A percentile compares a stretch with the other conserved stretches of the same genome.
These are phyloP conservation scores for Patellifolia procumbens DNA, from an alignment of 179 eudicot species.

Conservation along the genomic window DNA sequence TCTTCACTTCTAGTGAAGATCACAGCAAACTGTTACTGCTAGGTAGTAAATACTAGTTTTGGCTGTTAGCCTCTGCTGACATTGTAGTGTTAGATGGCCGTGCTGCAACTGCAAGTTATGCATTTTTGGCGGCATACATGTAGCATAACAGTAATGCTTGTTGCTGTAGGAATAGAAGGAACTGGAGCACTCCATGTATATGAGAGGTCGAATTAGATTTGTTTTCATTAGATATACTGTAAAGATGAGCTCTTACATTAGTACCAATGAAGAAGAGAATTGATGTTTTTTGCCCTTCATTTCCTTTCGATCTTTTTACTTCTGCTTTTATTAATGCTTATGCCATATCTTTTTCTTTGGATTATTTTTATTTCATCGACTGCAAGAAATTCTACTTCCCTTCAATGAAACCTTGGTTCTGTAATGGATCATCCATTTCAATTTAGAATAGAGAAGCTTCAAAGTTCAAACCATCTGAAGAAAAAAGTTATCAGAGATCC, in stretches of 20 bases:
- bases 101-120: not conserved
- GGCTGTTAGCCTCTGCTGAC: slow-evolving; percentile 25
- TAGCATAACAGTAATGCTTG: slow-evolving; percentile 12
- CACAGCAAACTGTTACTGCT: not conserved
- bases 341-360: no score
- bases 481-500: no score
- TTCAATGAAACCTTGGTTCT: no score
- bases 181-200: slow-evolving; percentile 5
- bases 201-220: slow-evolving; percentile 2
- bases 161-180: slow-evolving; percentile 21
- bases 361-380: no score
- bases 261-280: slow-evolving; percentile 3
- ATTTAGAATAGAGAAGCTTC: no score
- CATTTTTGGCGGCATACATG: not conserved
- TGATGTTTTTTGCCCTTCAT: slow-evolving; percentile 2
- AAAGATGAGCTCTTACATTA: not conserved
- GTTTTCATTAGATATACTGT: slow-evolving; percentile 7
- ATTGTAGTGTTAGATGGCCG: not conserved
- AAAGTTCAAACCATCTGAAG: no score
- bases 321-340: no score
- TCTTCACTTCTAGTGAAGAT: slow-evolving; percentile 10
- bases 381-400: no score
- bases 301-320: no score
- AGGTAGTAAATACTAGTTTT: slow-evolving; percentile 6
- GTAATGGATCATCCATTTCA: no score